Evolutionary conservation across 1,284 basidiomycete genomes (phyloP).

Genomic region (Sphagnurus paluster): DNA sequence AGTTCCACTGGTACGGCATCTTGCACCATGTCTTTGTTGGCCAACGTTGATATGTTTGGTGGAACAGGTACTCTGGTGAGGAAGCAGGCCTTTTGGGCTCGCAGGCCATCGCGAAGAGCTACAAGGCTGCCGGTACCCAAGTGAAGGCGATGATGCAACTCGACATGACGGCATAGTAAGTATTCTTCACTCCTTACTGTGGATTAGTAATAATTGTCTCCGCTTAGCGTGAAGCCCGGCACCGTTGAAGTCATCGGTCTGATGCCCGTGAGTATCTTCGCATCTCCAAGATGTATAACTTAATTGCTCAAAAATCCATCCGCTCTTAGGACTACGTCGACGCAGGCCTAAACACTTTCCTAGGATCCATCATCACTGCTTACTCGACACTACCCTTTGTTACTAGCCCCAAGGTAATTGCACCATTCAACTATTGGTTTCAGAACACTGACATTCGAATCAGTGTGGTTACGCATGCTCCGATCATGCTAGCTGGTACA

Average conservation of each 20-base stretch:
- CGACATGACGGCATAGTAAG: conserved; percentile 54
- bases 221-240: conserved; percentile 52
- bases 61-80: conserved; percentile 49
- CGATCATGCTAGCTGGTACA: conserved; percentile 29
- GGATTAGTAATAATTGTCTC: background rate
- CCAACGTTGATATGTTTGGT: background rate
- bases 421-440: background rate
- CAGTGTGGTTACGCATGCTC: conserved; percentile 32
- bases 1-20: conserved; percentile 56
- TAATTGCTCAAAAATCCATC: background rate
- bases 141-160: conserved; percentile 49
- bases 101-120: conserved; percentile 60
- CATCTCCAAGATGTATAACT: background rate
- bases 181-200: background rate
- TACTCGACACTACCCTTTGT: conserved; percentile 38
- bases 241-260: conserved; percentile 60
- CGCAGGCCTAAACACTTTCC: conserved; percentile 35
- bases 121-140: conserved; percentile 45
- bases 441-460: background rate
- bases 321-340: conserved; percentile 49
- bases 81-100: conserved; percentile 66
- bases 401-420: conserved; percentile 15
- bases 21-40: background rate
- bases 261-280: conserved; percentile 39
- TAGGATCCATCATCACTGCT: conserved; percentile 34